Conservation (phyloP, 495 filamentous ascomycete genomes). For the Evernia prunastri region DNA sequence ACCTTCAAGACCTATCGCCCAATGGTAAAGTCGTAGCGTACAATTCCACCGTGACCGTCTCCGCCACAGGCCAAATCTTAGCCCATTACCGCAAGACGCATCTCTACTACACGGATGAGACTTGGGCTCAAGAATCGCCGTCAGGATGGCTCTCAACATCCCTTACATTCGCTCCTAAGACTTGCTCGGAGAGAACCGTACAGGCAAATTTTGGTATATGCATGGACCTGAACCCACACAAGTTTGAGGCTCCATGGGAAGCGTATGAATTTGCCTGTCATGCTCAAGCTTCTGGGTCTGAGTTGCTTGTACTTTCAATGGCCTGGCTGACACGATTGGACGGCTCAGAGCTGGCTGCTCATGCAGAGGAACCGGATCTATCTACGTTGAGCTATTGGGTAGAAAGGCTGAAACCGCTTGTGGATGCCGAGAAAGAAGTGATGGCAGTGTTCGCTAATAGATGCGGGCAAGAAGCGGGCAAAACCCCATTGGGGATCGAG, state of each 20-base stretch:
- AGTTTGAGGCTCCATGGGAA: constrained; percentile 68
- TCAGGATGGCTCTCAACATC: constrained; percentile 45
- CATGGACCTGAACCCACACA: constrained; percentile 67
- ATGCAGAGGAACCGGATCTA: constrained; percentile 57
- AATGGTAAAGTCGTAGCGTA: constrained; percentile 45
- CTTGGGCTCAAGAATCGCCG: constrained; percentile 75
- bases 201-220: constrained; percentile 81
- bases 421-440: constrained; percentile 44
- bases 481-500: constrained; percentile 18
- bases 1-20: constrained; percentile 29
- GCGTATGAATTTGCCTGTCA: constrained; percentile 83
- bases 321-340: constrained; percentile 67
- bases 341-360: constrained; percentile 41
- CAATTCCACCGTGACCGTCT: constrained; percentile 80
- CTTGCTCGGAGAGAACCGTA: constrained; percentile 1
- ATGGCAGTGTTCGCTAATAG: constrained; percentile 83
- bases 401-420: constrained; percentile 67
- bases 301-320: constrained; percentile 77
- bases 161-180: constrained; percentile 10
- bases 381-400: constrained; percentile 87
- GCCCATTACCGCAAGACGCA: constrained; percentile 85
- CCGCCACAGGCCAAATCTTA: constrained; percentile 60
- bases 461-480: constrained; percentile 43
- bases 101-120: constrained; percentile 87
- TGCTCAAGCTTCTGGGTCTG: constrained; percentile 56